A percentile compares a stretch with the other conserved stretches of the same genome.
Conservation (phyloP, 257 asterid genomes). For the Fraxinus anomala region DNA sequence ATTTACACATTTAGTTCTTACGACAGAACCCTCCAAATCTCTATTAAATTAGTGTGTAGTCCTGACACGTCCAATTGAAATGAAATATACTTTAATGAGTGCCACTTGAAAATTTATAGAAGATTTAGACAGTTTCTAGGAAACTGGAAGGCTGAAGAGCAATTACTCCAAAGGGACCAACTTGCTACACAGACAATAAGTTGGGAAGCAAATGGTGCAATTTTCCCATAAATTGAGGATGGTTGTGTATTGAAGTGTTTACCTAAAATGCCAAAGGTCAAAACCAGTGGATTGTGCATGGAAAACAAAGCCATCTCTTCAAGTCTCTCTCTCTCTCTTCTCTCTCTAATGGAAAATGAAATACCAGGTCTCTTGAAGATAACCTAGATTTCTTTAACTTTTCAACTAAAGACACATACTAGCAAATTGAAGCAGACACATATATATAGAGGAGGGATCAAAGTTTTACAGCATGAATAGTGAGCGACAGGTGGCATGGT, state of each 20-base stretch:
- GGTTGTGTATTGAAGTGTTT: not conserved
- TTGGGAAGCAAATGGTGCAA: not conserved
- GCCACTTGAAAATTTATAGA: not conserved
- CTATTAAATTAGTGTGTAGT: not conserved
- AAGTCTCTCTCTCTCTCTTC: not conserved
- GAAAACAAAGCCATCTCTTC: not conserved
- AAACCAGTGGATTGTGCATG: conserved; percentile 25
- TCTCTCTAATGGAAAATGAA: not conserved
- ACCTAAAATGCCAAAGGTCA: conserved; percentile 41
- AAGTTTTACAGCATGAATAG: not conserved
- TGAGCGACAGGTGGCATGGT: not conserved
- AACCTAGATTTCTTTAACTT: conserved; percentile 13
- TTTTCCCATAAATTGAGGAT: not conserved
- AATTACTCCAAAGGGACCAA: not conserved
- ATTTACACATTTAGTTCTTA: not conserved
- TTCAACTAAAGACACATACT: not conserved
- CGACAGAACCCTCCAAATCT: not conserved
- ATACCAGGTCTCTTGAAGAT: conserved; percentile 5
- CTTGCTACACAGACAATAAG: not conserved
- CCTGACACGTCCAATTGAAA: not conserved
- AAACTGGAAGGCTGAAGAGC: not conserved
- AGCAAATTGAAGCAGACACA: conserved; percentile 2
- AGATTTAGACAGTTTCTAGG: not conserved
- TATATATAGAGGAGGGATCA: conserved; percentile 26
- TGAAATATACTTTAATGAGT: not conserved